Evolutionary conservation across 1,284 basidiomycete species (phyloP), one percentile per base, ranked within the genome.

Genomic region (Laetiporus sulphureus): DNA sequence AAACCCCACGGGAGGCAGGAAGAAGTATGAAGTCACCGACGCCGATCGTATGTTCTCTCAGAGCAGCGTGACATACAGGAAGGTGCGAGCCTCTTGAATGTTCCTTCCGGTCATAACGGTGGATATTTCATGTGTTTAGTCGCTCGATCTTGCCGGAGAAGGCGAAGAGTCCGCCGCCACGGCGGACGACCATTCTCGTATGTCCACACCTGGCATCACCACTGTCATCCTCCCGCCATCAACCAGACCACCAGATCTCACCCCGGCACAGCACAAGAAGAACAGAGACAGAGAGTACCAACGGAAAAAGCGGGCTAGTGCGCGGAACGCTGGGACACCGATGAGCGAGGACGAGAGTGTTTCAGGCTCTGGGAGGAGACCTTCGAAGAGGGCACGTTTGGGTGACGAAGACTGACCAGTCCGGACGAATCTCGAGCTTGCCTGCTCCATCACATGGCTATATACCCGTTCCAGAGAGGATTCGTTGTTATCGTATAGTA

Each of bases 11-110:
- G 69, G 72, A 5, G 77, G 70, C 6, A 66, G 83, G 50, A 71
- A 80, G 58, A 82, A 81, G 56, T 76, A 80, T 51, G 85, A 89
- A 50, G 71, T 86, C 40, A 74, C 71, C 43, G 86, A 88, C 39
- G 65, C 71, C n/a, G 86, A 90, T 54, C 71, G 87, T 33, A 67
- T 88, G 48, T 90, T 90, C 64, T 87, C 86, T 1, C 79, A 71
- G 44, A 88, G 85, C 61, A 88, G 85, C 50, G 54, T 73, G 25
- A 86, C 85, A 2, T 78, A 73, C 60, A 73, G 75, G 57, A 87
- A 82, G 72, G 86, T 80, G 52, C 24, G 66, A 55, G 7, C 4
- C n/a, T n/a, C n/a, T n/a, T n/a, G n/a, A n/a, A n/a, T n/a, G n/a
- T n/a, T n/a, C n/a, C n/a, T 15, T 4, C 11, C 27, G 6, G 16